phyloP scores from a whole-genome alignment of 805 yeast species.

The Komagataella ulmi region DNA sequence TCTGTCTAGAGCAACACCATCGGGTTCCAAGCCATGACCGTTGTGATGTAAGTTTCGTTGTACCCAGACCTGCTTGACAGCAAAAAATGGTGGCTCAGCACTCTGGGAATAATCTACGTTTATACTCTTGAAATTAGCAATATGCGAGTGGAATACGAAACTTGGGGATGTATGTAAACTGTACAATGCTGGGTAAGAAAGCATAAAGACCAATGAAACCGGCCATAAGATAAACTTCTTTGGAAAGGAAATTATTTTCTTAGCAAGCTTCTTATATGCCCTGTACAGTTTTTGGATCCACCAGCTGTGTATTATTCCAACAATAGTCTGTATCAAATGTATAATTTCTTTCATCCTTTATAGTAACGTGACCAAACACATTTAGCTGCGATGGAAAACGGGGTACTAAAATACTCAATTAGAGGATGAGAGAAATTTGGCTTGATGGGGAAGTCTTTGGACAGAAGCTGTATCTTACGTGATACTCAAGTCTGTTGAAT shows the following conservation, averaged over 20 bases:
- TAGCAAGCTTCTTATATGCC: background rate
- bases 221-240: constrained; percentile 32
- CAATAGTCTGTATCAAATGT: background rate
- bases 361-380: background rate
- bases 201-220: constrained; percentile 26
- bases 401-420: background rate
- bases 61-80: constrained; percentile 21
- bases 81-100: constrained; percentile 7
- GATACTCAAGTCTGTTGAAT: background rate
- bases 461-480: background rate
- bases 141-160: constrained; percentile 3
- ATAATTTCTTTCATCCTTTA: background rate
- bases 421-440: background rate
- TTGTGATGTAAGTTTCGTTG: constrained; percentile 13
- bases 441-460: background rate
- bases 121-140: constrained; percentile 8
- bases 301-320: background rate
- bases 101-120: constrained; percentile 1
- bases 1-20: constrained; percentile 19
- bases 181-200: constrained; percentile 36
- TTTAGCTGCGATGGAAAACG: background rate
- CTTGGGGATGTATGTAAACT: constrained; percentile 17
- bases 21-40: constrained; percentile 8
- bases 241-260: background rate
- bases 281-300: background rate